Base-by-base conservation (phyloP, 495 filamentous ascomycete genomes). In the Pyrenopolyporus hunteri region DNA sequence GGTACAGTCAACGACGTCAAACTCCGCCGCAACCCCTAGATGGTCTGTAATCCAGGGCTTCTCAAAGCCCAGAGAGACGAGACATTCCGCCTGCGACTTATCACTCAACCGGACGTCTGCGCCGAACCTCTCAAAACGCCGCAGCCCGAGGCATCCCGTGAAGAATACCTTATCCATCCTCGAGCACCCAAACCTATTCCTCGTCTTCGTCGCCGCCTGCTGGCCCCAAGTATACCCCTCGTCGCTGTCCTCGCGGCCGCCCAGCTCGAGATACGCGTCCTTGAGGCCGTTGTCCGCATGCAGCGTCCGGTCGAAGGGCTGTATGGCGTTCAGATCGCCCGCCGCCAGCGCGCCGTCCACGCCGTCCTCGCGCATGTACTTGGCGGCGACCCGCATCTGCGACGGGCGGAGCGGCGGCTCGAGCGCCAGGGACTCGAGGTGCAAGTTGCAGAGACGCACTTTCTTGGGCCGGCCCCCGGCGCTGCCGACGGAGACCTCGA, bases 311-410 rank as follows among this genome's bases (percentile, higher is more conserved):
- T 85, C 83, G 36, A 72, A 83, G 9, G 70, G 69, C 59, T 85
- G 70, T 42, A 84, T 82, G 10, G 84, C 82, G 40, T 86, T 85
- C 23, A 84, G 70, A 61, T 85, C 82, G 0, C 83, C 84, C 0
- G 75, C 73, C 57, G 57, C 76, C 1, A 82, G 36, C 2, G 73
- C 76, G 2, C 56, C 76, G 23, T 70, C 39, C 0, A 70, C 70
- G 8, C 20, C 42, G 0, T 37, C 29, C 4, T 59, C 69, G 1
- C 67, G 72, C 65, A 86, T 71, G 37, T 74, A 73, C 54, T 59
- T 16, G 0, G 75, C 75, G 6, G 76, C 76, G 8, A 71, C 31
- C 6, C 63, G 57, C 1, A 83, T 47, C 62, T 85, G 83, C 6
- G 70, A 61, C 0, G 80, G 78, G 0, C 83, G 73, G 8, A 68